phyloP scores from a whole-genome alignment of 805 yeast species.

The Candida vartiovaarae region DNA sequence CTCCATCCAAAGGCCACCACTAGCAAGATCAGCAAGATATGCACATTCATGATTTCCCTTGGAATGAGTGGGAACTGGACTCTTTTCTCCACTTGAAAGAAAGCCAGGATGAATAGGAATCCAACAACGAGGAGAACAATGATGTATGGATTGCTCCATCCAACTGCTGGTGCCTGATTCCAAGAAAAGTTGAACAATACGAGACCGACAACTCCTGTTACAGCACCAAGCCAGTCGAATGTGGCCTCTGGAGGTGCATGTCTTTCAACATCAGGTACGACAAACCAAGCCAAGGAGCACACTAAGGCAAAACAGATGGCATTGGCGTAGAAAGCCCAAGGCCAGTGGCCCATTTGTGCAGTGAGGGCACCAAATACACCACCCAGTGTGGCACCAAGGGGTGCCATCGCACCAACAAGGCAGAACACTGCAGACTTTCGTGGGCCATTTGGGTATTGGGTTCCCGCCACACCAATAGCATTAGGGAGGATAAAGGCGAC shows the following conservation, averaged over 20 bases:
- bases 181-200: slow-evolving; percentile 60
- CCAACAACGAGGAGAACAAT: slow-evolving; percentile 51
- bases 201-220: slow-evolving; percentile 51
- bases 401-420: slow-evolving; percentile 51
- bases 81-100: slow-evolving; percentile 43
- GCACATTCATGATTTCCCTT: slow-evolving; percentile 34
- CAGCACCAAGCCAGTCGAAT: slow-evolving; percentile 49
- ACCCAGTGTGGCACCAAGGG: slow-evolving; percentile 52
- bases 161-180: slow-evolving; percentile 70
- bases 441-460: slow-evolving; percentile 37
- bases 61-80: slow-evolving; percentile 49
- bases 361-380: slow-evolving; percentile 44
- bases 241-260: slow-evolving; percentile 15
- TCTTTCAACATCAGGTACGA: slow-evolving; percentile 27
- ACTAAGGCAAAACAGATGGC: slow-evolving; percentile 29
- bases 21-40: slow-evolving; percentile 41
- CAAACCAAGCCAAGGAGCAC: slow-evolving; percentile 24
- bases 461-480: slow-evolving; percentile 49
- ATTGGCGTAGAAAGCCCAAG: slow-evolving; percentile 42
- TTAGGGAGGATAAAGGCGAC: slow-evolving; percentile 52
- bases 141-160: slow-evolving; percentile 58
- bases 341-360: slow-evolving; percentile 38
- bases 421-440: slow-evolving; percentile 49
- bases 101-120: slow-evolving; percentile 32
- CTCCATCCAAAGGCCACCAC: slow-evolving; percentile 67